Conservation (phyloP, 2,329 filamentous ascomycete genomes). For the Nothopassalora personata region DNA sequence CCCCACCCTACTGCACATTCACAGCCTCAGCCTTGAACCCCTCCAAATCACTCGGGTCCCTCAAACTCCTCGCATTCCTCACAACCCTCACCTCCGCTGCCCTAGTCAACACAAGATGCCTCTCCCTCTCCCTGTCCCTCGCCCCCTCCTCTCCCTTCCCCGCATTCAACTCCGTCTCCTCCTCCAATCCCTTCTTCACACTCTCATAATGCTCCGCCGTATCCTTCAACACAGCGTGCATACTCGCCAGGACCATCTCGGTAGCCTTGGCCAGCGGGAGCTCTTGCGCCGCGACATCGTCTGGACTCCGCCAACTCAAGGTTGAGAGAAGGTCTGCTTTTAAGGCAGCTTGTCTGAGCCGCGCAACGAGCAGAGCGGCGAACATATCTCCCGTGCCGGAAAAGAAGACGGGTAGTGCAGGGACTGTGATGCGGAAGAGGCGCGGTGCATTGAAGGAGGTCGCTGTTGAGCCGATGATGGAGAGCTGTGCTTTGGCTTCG, state of each 20-base stretch:
- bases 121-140: constrained; percentile 48
- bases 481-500: constrained; percentile 22
- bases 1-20: constrained; percentile 20
- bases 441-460: constrained; percentile 61
- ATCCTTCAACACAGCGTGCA: constrained; percentile 75
- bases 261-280: constrained; percentile 77
- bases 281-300: constrained; percentile 62
- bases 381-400: constrained; percentile 99
- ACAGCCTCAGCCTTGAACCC: constrained; percentile 52
- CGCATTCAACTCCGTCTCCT: constrained; percentile 44
- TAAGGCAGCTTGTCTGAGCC: constrained; percentile 75
- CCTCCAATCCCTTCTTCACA: constrained; percentile 51
- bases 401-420: constrained; percentile 87
- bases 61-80: constrained; percentile 64
- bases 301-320: constrained; percentile 69
- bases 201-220: constrained; percentile 62
- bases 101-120: constrained; percentile 67
- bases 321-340: constrained; percentile 48
- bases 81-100: constrained; percentile 86
- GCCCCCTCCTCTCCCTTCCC: constrained; percentile 38
- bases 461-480: constrained; percentile 72
- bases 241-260: constrained; percentile 83
- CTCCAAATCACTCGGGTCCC: constrained; percentile 61
- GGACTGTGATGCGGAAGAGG: constrained; percentile 84
- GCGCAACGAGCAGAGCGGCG: constrained; percentile 79